Percentiles rank a stretch among this genome's conserved stretches.
These are phyloP conservation scores for Lipomyces chichibuensis DNA, from an alignment of 805 yeast species.

Conservation along the genomic window DNA sequence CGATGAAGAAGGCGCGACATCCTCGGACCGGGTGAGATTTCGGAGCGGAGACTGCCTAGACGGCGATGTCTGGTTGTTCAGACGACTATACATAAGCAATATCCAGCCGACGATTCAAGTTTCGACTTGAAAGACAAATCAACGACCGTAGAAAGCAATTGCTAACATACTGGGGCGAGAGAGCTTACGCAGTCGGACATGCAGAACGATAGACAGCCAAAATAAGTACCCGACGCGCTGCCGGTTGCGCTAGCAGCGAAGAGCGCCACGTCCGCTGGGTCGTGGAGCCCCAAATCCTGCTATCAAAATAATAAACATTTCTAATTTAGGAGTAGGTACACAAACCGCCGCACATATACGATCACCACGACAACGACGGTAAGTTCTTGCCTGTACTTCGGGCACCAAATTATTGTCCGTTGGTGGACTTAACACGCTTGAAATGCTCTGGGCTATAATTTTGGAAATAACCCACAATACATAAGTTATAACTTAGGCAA, in stretches of 20 bases:
- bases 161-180: neutral
- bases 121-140: neutral
- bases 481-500: too few relatives aligned
- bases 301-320: neutral
- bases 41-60: neutral
- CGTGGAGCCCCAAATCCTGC: neutral
- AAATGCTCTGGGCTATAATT: too few relatives aligned
- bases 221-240: neutral
- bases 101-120: neutral
- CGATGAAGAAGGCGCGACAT: neutral
- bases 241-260: neutral
- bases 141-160: neutral
- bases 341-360: neutral
- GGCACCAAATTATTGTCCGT: too few relatives aligned
- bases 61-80: conserved; percentile 12
- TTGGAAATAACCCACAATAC: too few relatives aligned
- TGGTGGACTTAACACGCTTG: too few relatives aligned
- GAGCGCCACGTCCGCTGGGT: neutral
- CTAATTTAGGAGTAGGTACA: neutral
- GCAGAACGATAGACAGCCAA: neutral
- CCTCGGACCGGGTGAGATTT: conserved; percentile 1
- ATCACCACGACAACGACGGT: neutral
- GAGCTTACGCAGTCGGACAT: neutral
- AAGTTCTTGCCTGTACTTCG: neutral
- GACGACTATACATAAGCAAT: conserved; percentile 5